Conservation (phyloP, 1,284 basidiomycete species). For the Tilletia caries region DNA sequence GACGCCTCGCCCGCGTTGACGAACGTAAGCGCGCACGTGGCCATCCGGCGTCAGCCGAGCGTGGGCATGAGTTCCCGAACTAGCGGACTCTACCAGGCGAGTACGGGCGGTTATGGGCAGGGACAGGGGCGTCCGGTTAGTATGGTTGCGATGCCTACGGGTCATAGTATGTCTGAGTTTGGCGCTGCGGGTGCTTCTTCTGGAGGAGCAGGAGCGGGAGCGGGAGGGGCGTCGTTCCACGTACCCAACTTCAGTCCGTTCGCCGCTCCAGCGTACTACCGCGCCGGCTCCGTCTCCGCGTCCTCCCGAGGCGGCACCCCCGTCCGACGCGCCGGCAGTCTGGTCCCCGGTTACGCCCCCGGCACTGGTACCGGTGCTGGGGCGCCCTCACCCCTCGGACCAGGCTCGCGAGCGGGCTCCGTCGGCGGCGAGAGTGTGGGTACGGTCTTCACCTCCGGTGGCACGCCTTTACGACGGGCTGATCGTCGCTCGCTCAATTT, state of each 20-base stretch:
- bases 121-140: neutral
- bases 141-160: neutral
- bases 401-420: constrained; percentile 2
- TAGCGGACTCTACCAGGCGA: neutral
- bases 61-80: neutral
- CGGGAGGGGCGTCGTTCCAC: neutral
- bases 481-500: constrained; percentile 1
- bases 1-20: neutral
- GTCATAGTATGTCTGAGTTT: neutral
- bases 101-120: no score
- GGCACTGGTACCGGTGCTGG: neutral
- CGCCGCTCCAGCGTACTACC: neutral
- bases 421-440: neutral
- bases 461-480: neutral
- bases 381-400: neutral
- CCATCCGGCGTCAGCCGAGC: neutral
- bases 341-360: neutral
- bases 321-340: neutral
- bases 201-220: neutral
- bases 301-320: neutral
- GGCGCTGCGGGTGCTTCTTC: neutral
- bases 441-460: constrained; percentile 2
- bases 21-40: constrained; percentile 8
- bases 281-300: neutral
- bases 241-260: constrained; percentile 6